Percentiles rank a stretch among this genome's conserved stretches.
These are phyloP conservation scores for Phaseolus coccineus DNA, from an alignment of 331 rosid genomes.

Conservation along the genomic window DNA sequence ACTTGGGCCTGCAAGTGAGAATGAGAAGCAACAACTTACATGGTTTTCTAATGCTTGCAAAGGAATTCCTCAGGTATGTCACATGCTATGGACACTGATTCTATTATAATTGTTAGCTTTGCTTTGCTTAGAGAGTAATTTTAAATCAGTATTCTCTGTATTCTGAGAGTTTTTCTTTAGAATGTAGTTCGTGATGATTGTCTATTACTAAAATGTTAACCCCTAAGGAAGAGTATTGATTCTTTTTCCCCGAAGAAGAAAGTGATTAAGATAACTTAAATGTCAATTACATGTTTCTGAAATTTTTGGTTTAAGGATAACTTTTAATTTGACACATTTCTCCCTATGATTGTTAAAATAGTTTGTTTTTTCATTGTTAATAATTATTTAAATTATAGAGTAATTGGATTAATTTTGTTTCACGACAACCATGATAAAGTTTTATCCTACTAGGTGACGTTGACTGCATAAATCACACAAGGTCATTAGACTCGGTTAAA, in stretches of 20 bases:
- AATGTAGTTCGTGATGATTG: slow-evolving; percentile 36
- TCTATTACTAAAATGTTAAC: slow-evolving; percentile 12
- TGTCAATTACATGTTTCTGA: background rate
- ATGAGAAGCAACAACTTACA: slow-evolving; percentile 77
- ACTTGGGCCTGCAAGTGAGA: slow-evolving; percentile 87
- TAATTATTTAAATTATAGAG: slow-evolving; percentile 17
- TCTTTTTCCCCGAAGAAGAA: background rate
- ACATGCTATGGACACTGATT: slow-evolving; percentile 12
- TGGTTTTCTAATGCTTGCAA: slow-evolving; percentile 96
- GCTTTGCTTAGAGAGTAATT: slow-evolving; percentile 22
- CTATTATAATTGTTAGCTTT: slow-evolving; percentile 38
- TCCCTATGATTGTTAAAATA: background rate
- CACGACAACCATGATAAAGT: background rate
- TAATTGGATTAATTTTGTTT: slow-evolving; percentile 16
- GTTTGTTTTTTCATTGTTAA: background rate
- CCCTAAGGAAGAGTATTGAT: background rate
- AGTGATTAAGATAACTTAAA: slow-evolving; percentile 6
- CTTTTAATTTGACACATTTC: background rate
- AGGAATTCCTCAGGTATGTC: slow-evolving; percentile 89
- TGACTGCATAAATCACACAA: background rate
- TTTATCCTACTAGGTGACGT: background rate
- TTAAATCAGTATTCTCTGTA: slow-evolving; percentile 22
- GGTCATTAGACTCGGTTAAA: background rate
- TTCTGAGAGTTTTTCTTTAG: slow-evolving; percentile 29
- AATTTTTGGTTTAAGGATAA: background rate